phyloP scores from a whole-genome alignment of 73 alveolate species.

The Symbiodinium pilosum region DNA sequence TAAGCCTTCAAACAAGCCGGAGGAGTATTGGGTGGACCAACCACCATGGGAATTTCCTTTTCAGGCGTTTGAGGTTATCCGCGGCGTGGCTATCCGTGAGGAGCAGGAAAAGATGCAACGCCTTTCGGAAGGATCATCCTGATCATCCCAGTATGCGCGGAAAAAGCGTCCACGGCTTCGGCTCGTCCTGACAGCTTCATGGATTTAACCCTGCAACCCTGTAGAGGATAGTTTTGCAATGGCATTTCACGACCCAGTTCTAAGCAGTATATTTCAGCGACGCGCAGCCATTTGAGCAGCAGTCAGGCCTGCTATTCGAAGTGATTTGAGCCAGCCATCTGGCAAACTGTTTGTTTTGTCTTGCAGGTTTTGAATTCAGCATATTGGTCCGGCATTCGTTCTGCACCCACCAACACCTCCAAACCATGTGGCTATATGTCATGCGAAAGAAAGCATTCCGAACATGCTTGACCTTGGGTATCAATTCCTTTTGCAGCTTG shows the following conservation, averaged over 20 bases:
- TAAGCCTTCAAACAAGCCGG: too few species aligned
- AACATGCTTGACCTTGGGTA: too few species aligned
- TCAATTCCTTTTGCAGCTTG: too few species aligned
- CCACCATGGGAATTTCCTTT: slow-evolving; percentile 95
- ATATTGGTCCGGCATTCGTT: too few species aligned
- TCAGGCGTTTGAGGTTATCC: slow-evolving; percentile 87
- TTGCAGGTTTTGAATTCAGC: too few species aligned
- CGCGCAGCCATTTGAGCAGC: not conserved
- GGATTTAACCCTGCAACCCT: too few species aligned
- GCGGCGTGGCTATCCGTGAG: slow-evolving; percentile 43
- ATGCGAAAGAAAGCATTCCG: too few species aligned
- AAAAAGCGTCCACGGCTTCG: not conserved
- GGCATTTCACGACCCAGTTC: too few species aligned
- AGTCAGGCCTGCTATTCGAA: not conserved
- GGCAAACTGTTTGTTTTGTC: too few species aligned
- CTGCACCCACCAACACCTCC: too few species aligned
- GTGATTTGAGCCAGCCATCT: too few species aligned
- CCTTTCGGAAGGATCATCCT: not conserved
- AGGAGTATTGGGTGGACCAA: slow-evolving; percentile 93
- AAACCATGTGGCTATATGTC: too few species aligned
- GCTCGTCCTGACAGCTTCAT: not conserved
- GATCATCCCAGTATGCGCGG: not conserved
- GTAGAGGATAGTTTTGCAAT: not conserved
- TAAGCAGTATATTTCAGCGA: not conserved
- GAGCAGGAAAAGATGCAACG: slow-evolving; percentile 14